A percentile compares a stretch with the other conserved stretches of the same genome.
Conservation (phyloP, 257 asterid genomes). For the Solanum dulcamara region DNA sequence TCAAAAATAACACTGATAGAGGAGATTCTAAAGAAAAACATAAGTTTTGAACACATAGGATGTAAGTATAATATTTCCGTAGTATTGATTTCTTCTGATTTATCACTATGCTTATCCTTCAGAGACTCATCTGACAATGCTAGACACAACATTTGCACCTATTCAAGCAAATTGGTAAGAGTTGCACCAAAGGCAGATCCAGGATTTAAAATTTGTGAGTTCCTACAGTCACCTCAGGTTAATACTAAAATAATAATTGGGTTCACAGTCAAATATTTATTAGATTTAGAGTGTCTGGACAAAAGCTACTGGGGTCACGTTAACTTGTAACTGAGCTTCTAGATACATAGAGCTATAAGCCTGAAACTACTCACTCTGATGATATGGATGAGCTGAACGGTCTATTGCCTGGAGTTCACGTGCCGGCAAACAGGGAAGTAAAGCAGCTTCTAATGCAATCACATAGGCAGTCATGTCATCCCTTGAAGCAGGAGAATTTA, state of each 20-base stretch:
- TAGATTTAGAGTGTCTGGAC: not conserved
- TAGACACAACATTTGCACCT: not conserved
- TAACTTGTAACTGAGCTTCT: not conserved
- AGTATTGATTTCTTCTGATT: not conserved
- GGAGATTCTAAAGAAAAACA: not conserved
- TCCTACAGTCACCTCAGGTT: not conserved
- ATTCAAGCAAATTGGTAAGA: not conserved
- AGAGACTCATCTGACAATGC: not conserved
- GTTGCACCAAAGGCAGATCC: not conserved
- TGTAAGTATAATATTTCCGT: not conserved
- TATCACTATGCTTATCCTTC: not conserved
- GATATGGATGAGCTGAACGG: conserved; percentile 96
- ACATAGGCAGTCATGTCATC: conserved; percentile 77
- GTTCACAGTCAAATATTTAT: no score
- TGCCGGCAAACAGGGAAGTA: conserved; percentile 94
- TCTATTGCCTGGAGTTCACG: conserved; percentile 96
- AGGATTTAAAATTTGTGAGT: not conserved
- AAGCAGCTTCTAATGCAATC: conserved; percentile 80
- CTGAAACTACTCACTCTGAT: conserved; percentile 54
- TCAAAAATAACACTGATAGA: not conserved
- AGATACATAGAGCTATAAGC: not conserved
- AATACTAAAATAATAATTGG: not conserved
- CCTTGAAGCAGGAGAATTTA: conserved; percentile 29
- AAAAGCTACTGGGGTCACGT: not conserved
- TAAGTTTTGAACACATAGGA: not conserved